Evolutionary conservation across 2,329 filamentous ascomycete genomes (phyloP), one percentile per base, ranked within the genome.

Genomic region (Amylocarpus encephaloides): DNA sequence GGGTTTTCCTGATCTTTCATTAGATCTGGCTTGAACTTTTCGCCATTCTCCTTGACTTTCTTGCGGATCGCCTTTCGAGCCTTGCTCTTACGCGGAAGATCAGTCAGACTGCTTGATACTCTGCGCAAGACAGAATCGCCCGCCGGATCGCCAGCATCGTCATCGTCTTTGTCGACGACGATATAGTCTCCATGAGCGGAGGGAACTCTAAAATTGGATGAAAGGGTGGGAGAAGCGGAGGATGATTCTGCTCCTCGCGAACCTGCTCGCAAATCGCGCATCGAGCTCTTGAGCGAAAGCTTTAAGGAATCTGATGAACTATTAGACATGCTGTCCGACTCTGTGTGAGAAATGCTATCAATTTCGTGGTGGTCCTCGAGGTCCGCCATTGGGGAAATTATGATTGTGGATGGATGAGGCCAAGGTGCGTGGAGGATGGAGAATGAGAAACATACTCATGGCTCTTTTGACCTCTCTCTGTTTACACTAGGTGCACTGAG

Each of bases 221-320:
- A 49, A 26, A 47, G 30, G 45, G 34, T 47, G 35, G 45, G 22
- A 32, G 45, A 10, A 33, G 29, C 42, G 19, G 34, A 33, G 1
- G 42, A 29, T 39, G 35, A 47, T 18, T 38, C 45, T 40, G 19
- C 34, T 40, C 45, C n/a, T n/a, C n/a, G n/a, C n/a, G n/a, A n/a
- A n/a, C n/a, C 34, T 46, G 43, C n/a, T 4, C 12, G 18, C 18
- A 38, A 45, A 9, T 45, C 19, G 41, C 34, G 12, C 15, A 13
- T 36, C 4, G 15, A 36, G 34, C 12, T 13, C 34, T 13, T 13
- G 26, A 29, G 40, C 11, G 4, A 15, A 13, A 22, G 40, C 16
- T 19, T 19, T 9, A n/a, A 43, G n/a, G 40, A 29, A 22, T 30
- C 16, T 13, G 40, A 12, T 9, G 10, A 39, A 12, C 36, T 19